Conservation (phyloP, 1,139 yeast species). For the Taiozyma onychis region DNA sequence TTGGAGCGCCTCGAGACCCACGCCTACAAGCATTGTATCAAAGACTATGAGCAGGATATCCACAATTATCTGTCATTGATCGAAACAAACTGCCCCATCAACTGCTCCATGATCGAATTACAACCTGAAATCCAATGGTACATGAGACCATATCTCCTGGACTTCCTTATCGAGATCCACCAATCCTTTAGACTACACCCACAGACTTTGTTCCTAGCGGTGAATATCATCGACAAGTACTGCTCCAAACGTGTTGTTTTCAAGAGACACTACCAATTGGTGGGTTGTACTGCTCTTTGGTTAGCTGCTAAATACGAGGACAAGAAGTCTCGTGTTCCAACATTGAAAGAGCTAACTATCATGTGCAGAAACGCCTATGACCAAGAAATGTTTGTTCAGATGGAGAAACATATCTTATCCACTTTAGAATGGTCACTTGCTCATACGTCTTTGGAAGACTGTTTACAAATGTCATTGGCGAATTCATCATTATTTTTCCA, state of each 20-base stretch:
- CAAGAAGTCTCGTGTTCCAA: constrained; percentile 78
- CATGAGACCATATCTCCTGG: constrained; percentile 86
- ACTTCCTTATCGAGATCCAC: constrained; percentile 78
- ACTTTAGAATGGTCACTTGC: constrained; percentile 77
- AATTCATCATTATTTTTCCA: constrained; percentile 21
- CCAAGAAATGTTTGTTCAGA: constrained; percentile 85
- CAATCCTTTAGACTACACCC: constrained; percentile 66
- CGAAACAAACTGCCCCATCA: constrained; percentile 36
- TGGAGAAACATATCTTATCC: constrained; percentile 85
- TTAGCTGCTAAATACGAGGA: constrained; percentile 92
- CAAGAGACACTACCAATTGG: constrained; percentile 86
- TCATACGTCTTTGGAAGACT: constrained; percentile 45
- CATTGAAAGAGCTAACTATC: constrained; percentile 66
- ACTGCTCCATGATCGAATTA: constrained; percentile 70
- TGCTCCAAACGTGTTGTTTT: constrained; percentile 89
- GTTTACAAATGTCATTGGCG: constrained; percentile 48
- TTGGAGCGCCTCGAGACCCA: constrained; percentile 17
- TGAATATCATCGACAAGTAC: constrained; percentile 83
- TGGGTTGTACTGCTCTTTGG: constrained; percentile 93
- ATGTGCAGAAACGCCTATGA: constrained; percentile 87
- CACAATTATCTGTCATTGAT: constrained; percentile 21
- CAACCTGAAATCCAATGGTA: constrained; percentile 94
- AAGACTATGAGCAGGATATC: constrained; percentile 23
- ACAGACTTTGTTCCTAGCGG: constrained; percentile 72
- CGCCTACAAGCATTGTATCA: constrained; percentile 11